Evolutionary conservation across 441 rosid genomes (phyloP).

Genomic region (Populus trichocarpa): DNA sequence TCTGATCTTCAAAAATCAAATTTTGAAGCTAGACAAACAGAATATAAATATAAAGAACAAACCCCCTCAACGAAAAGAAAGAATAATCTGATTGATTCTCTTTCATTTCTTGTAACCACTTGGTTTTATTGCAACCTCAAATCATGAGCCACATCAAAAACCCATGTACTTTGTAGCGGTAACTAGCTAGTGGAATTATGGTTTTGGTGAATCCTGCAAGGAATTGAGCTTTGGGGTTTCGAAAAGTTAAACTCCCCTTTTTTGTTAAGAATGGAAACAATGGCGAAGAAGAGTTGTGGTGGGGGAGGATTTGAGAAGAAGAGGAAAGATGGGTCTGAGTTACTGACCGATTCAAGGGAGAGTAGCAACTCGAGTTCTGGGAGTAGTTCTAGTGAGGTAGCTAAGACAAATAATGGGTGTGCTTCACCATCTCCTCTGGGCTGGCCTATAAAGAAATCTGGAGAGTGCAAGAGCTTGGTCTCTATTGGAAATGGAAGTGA

Average conservation of each 20-base stretch:
- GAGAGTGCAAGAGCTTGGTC: constrained; percentile 38
- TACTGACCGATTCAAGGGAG: constrained; percentile 46
- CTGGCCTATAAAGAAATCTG: constrained; percentile 85
- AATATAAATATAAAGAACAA: background rate
- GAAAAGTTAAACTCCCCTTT: background rate
- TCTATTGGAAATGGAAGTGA: constrained; percentile 33
- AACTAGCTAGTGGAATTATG: background rate
- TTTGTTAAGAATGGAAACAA: constrained; percentile 41
- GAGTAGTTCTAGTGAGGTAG: constrained; percentile 46
- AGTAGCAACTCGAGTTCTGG: constrained; percentile 59
- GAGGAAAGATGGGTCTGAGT: constrained; percentile 30
- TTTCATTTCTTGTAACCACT: background rate
- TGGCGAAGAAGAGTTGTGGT: constrained; percentile 32
- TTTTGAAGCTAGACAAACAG: background rate
- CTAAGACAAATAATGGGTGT: constrained; percentile 41
- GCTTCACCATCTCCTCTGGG: constrained; percentile 68
- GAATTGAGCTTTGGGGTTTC: constrained; percentile 18
- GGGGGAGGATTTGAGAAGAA: constrained; percentile 33
- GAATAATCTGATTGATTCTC: background rate
- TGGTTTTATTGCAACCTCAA: background rate
- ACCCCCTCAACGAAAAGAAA: background rate
- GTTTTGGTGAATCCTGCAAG: constrained; percentile 9
- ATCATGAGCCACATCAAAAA: constrained; percentile 15
- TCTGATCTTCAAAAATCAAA: constrained; percentile 33
- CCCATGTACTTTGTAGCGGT: background rate